Evolutionary conservation across 2,329 filamentous ascomycete species (phyloP), one percentile per base, ranked within the genome.

Genomic region (Trichoderma sp.): DNA sequence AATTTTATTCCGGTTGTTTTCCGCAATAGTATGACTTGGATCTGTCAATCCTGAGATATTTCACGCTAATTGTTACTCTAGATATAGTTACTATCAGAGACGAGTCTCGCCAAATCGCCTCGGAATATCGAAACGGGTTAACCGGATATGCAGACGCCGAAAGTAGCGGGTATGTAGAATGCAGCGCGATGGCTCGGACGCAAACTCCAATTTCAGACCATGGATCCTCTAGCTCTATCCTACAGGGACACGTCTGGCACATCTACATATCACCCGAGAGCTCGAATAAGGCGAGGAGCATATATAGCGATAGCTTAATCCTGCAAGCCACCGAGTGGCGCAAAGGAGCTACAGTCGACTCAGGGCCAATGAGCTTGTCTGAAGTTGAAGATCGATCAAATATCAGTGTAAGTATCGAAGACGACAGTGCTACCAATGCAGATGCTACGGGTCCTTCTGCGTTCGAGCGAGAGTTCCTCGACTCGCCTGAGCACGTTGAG

Each of bases 61-160:
- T 30, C 5, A 26, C 26, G 28, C 43, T 32, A 37, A 70, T 52
- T 39, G 16, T 13, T 13, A 14, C 14, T 13, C 18, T 16, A 30
- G n/a, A 14, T 14, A 26, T 24, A 86, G 88, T 97, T 16, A 85
- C 88, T 64, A 97, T 98, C 73, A 86, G 91, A 75, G 95, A 97
- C 76, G 94, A 98, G 77, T 97, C 94, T 26, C 87, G 94, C 34
- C 86, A 91, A 58, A 96, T 97, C 78, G 95, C 95, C 7, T 95
- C 92, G 1, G 94, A 97, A 77, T 98, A 98, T 78, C 85, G 87
- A 65, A 94, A 93, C 4, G 95, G 95, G 0, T 81, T 90, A 28
- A 87, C 88, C 72, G 89, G 88, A 71, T 97, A 97, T 79, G 85
- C 89, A 28, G 83, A 66, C 2, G 16, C n/a, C 2, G 32, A 58